A percentile compares a stretch with the other conserved stretches of the same genome.
These are phyloP conservation scores for Triadica sebifera DNA, from an alignment of 345 rosid genomes.

Conservation along the genomic window DNA sequence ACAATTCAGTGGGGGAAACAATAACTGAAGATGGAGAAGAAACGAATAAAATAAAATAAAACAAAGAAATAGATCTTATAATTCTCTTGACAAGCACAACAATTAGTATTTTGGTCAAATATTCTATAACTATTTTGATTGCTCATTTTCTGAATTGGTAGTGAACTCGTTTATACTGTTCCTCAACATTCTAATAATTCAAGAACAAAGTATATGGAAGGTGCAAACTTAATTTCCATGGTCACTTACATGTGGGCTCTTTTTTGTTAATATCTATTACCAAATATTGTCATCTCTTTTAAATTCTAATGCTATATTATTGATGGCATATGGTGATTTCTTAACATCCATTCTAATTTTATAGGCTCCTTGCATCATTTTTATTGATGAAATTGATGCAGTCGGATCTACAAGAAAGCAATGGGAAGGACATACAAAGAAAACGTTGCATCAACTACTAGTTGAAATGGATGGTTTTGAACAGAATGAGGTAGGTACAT, in stretches of 20 bases:
- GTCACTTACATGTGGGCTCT: too few relatives aligned
- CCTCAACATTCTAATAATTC: too few relatives aligned
- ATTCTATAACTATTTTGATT: not conserved
- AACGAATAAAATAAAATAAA: not conserved
- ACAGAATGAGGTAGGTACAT: conserved; percentile 94
- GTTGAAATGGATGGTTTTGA: conserved; percentile 99
- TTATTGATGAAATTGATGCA: conserved; percentile 98
- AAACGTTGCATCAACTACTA: conserved; percentile 95
- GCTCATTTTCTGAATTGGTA: not conserved
- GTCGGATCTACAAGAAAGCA: conserved; percentile 97
- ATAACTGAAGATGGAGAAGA: not conserved
- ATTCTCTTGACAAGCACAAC: not conserved
- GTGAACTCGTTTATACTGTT: not conserved
- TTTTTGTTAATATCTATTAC: not conserved
- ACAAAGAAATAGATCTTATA: not conserved
- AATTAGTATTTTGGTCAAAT: too few relatives aligned
- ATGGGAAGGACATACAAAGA: conserved; percentile 99
- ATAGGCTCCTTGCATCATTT: conserved; percentile 96
- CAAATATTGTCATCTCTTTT: not conserved
- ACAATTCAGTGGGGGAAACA: not conserved
- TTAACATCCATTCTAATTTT: conserved; percentile 9
- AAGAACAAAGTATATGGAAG: not conserved
- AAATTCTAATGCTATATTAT: not conserved
- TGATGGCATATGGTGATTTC: not conserved
- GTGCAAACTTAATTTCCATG: too few relatives aligned